Base-by-base conservation (phyloP, 257 asterid species). In the Solanum microdontum region DNA sequence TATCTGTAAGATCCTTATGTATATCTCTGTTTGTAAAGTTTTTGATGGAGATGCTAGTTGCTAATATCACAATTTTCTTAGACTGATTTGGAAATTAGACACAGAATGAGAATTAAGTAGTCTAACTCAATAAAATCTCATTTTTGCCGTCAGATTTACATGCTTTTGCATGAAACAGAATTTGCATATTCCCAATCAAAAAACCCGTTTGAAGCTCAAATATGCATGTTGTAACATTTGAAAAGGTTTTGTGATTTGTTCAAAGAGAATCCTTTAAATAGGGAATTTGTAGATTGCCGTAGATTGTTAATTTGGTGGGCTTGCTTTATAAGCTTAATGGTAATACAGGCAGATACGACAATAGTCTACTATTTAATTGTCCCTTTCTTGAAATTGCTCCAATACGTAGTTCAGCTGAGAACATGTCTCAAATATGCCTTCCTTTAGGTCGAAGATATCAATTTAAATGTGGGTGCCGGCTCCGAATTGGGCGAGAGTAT, bases 361-460 rank as follows among this genome's bases (percentile, higher is more conserved):
- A 19, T 48, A 14, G 40, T 48, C 26, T 82, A 43, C 68, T 26
- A 43, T 26, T 26, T 45, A 26, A 45, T 45, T 80, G 69, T 17
- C 39, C 84, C 84, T 79, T 76, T 43, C 66, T 79, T 79, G 32
- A 43, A 79, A 39, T 79, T 79, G 8, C 26, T 79, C 84, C 19
- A 37, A 30, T 82, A 17, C 7, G 36, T 28, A 5, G 6, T 48
- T 82, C 43, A 48, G 33, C 68, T 82, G 69, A 82, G 30, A 82
- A 28, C 64, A 43, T 82, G 24, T 48, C 40, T 23, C 19, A 17
- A 17, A 39, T 80, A 64, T 87, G 62, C 76, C 58, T 37, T 87
- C 89, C 88, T 87, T 89, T 94, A 97, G 99, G 95, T 97, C 88
- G 96, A 97, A 89, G 98, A 96, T 91, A 97, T 97, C 93, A 97